Evolutionary conservation across 305 asterid species (phyloP), one percentile per base, ranked within the genome.

Genomic region (Fraxinus greggii): DNA sequence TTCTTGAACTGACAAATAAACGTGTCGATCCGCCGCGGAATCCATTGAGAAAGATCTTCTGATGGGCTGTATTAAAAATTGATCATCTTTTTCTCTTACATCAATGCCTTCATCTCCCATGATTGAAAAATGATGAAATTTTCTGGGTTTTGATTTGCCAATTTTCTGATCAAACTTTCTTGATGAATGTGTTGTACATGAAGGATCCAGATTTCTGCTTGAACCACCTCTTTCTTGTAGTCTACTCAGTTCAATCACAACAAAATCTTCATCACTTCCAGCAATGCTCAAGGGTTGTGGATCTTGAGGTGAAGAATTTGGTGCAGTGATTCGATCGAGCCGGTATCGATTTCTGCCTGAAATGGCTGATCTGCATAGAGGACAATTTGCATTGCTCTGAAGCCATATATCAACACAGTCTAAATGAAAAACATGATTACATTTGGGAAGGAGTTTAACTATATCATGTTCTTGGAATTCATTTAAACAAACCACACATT

Each of bases 31-130:
- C 0, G 70, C 91, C 0, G 91, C 97, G 10, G 97, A 94, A 80
- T 94, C 98, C 98, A 92, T 92, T 1, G 98, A 94, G 85, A 93
- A 94, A 9, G 97, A 94, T 78, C 98, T 88, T 61, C 98, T 89
- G 61, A 94, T 93, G 0, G 98, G 92, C 83, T 91, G 90, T 56
- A 92, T 63, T 12, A 86, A 32, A 78, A 93, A 92, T 56, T 89
- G 93, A 35, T 90, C 88, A 42, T 91, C 94, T 40, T 86, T 86
- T 36, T 82, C 91, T 51, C 93, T 86, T 15, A 88, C 88, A 79
- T 89, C 54, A 9, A 93, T 89, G 40, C 91, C 89, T 78, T 92
- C 97, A 80, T 93, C 98, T 33, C 97, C 98, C 97, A 94, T 93
- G 29, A 91, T 89, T 23, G 98, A 93, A 83, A 81, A 87, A 72